Evolutionary conservation across 345 rosid genomes (phyloP).

Genomic region (Populus alba): DNA sequence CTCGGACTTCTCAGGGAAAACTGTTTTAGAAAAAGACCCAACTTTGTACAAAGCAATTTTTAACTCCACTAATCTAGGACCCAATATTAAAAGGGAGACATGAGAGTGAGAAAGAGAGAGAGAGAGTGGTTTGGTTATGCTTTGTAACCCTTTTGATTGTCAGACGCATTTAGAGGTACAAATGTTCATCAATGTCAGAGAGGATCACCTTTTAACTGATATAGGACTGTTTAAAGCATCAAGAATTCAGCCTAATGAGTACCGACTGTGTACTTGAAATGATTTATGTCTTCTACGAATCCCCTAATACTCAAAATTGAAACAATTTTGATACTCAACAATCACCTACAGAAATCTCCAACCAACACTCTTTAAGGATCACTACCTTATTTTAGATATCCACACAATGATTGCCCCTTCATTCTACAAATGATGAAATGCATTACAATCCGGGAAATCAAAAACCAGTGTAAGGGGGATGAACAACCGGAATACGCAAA

Average conservation of each 20-base stretch:
- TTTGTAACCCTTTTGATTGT: not conserved
- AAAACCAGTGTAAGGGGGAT: not conserved
- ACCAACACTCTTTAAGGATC: not conserved
- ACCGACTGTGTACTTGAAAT: not conserved
- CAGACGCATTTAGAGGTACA: not conserved
- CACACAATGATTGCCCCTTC: not conserved
- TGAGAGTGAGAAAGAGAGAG: not conserved
- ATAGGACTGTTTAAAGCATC: not conserved
- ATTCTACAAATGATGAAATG: not conserved
- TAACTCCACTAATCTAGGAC: not conserved
- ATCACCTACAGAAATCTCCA: not conserved
- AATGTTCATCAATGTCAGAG: not conserved
- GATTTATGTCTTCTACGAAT: not conserved
- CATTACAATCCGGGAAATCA: not conserved
- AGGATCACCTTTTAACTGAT: not conserved
- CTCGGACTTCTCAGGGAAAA: not conserved
- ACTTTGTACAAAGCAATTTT: not conserved
- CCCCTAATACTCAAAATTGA: not conserved
- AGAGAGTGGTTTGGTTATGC: not conserved
- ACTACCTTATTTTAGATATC: not conserved
- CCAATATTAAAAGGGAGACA: not conserved
- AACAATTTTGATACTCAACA: not conserved
- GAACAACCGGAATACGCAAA: not conserved
- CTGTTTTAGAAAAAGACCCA: not conserved
- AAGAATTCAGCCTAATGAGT: not conserved